phyloP scores from a whole-genome alignment of 495 filamentous ascomycete genomes.

The Opeltia flavorubescens region DNA sequence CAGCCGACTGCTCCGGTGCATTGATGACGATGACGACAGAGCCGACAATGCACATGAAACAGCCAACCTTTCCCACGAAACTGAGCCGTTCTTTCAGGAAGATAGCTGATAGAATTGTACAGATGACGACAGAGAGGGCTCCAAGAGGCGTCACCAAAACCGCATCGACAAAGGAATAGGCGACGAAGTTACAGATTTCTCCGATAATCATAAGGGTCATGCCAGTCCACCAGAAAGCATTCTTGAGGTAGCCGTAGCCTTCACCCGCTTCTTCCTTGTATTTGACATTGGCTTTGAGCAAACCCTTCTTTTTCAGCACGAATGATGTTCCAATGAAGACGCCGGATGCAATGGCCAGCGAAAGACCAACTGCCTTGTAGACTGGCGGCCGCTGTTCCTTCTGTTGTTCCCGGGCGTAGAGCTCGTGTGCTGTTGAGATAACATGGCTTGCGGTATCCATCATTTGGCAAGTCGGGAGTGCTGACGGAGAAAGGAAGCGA shows the following conservation, averaged over 20 bases:
- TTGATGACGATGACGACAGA: conserved; percentile 90
- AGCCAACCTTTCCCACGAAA: conserved; percentile 91
- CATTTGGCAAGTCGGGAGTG: not conserved
- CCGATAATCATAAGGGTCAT: conserved; percentile 97
- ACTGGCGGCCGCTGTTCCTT: conserved; percentile 31
- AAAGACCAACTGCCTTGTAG: conserved; percentile 83
- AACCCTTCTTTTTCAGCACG: conserved; percentile 83
- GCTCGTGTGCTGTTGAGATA: conserved; percentile 28
- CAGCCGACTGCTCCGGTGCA: conserved; percentile 73
- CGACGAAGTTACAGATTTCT: conserved; percentile 94
- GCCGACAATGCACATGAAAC: conserved; percentile 88
- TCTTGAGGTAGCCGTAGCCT: conserved; percentile 96
- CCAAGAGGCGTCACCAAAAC: conserved; percentile 92
- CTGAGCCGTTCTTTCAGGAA: conserved; percentile 93
- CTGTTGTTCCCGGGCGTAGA: conserved; percentile 28
- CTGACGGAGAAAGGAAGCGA: not conserved
- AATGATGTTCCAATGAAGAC: conserved; percentile 93
- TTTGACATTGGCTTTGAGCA: conserved; percentile 87
- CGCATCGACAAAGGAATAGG: conserved; percentile 93
- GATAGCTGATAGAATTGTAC: conserved; percentile 83
- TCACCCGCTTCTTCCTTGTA: conserved; percentile 94
- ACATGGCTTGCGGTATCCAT: conserved; percentile 36
- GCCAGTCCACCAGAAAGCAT: conserved; percentile 85
- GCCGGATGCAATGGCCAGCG: conserved; percentile 75
- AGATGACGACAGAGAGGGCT: conserved; percentile 89